Base-by-base conservation (phyloP, 495 filamentous ascomycete genomes). In the Rusavskia elegans region DNA sequence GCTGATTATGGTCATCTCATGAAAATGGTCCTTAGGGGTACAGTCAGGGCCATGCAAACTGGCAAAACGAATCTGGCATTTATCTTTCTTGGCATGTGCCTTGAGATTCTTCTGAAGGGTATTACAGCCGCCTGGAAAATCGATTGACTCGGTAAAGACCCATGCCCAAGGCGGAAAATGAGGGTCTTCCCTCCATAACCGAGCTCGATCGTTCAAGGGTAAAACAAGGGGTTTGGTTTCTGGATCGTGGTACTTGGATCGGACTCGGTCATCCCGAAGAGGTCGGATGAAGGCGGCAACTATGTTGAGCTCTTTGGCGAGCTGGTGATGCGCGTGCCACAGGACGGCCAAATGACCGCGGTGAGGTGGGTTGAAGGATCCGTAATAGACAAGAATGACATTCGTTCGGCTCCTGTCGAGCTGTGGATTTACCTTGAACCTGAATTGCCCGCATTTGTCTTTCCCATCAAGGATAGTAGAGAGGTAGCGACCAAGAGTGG, bases 311-410 rank as follows among this genome's bases (percentile, higher is more conserved):
- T 52, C 50, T 20, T 42, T 9, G n/a, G 10, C 21, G 36, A 42
- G 36, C 20, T 52, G 37, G 46, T 41, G 3, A 37, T 23, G 44
- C 8, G 50, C 37, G 13, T 52, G 50, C 13, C n/a, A 21, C 8
- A 52, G 50, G 5, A 52, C 13, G 11, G 35, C 50, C 36, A 52
- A 29, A 30, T 52, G 50, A 13, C 50, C 50, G 2, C 27, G 35
- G n/a, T 52, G 50, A 7, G 50, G 50, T 29, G 50, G 50, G 37
- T 52, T 52, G 25, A 52, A 52, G 21, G 50, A 19, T 17, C 50
- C 50, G 7, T 27, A 10, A 10, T n/a, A 52, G 17, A 52, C 11
- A 13, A 52, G 14, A 20, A 52, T 52, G 50, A 42, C 36, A 25
- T 42, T 52, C 13, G 37, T 14, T 19, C 32, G n/a, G 20, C 13